Base-by-base conservation (phyloP, 2,329 filamentous ascomycete species). In the Penicillium sclerotigenum region DNA sequence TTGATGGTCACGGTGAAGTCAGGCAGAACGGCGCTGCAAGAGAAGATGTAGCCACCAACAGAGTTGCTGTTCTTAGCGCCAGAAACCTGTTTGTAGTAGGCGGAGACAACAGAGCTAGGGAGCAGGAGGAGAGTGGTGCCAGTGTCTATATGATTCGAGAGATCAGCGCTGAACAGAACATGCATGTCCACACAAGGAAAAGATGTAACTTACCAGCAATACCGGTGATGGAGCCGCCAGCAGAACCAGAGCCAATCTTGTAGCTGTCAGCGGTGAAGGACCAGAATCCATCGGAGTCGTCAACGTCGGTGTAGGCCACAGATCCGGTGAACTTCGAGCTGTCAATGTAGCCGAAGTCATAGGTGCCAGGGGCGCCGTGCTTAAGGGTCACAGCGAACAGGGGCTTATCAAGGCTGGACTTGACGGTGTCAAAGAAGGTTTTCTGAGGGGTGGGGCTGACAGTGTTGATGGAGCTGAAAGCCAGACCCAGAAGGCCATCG, bases 41-140 rank as follows among this genome's bases (percentile, higher is more conserved):
- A 70, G 78, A 84, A 77, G 59, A 78, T 69, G 73, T 81, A 86
- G 51, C 84, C 83, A 49, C 83, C 86, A 42, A 77, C 72, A 1
- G 65, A 61, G 16, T 59, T 26, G 65, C 78, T 74, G 67, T 84
- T 74, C 43, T 73, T 61, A 0, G 87, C 78, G 4, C 83, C 80
- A 8, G 65, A 52, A 57, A 89, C 79, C 58, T 82, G 68, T 36
- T 69, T 68, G 76, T 88, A 90, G 79, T 88, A 89, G 40, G 76
- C 79, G 0, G 72, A 63, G 60, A 84, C 80, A 57, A 87, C 76
- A 31, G 68, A 62, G 53, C 79, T 68, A 26, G 83, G 82, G 18
- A 87, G 72, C 60, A 87, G 78, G 53, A 88, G 72, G 29, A 90
- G 82, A 1, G 86, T 86, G 54, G 87, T 89, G 52, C 87, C 87